Evolutionary conservation across 2,329 filamentous ascomycete genomes (phyloP), one percentile per base, ranked within the genome.

Genomic region (Ceratocystis destructans): DNA sequence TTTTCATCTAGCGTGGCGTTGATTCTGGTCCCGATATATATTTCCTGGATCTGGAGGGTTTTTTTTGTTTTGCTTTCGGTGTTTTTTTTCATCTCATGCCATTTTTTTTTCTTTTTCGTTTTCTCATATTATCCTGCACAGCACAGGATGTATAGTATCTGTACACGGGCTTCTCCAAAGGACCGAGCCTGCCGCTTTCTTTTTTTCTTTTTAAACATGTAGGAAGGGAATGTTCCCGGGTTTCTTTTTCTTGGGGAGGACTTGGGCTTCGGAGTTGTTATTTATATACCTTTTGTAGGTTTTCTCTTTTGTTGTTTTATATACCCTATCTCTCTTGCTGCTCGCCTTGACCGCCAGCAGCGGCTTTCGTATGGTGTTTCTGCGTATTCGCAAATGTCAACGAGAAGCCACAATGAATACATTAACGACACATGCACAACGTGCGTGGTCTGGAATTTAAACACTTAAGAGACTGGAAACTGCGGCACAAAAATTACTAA

Each of bases 231-330:
- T 8, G 22, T 53, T n/a, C 6, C 6, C 1, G n/a, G n/a, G 6
- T 3, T 22, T 25, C 22, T 53, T 53, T 53, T 53, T 53, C 22
- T 20, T 25, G 22, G 7, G 53, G 5, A 33, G 8, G 53, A 22
- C 12, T 31, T 15, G 55, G 55, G 28, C 10, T 59, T 37, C 17
- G 31, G 25, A 6, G 28, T 17, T 57, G 7, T 59, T 37, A 31
- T 59, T 31, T 59, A 31, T 59, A 59, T 59, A 59, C 55, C 55
- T 59, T 37, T 59, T 59, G 55, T 4, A 59, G 31, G 55, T 37
- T 59, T 59, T 33, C 31, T 59, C n/a, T 59, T 59, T 59, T 33
- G 31, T 59, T 59, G 15, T 8, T 59, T 12, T 59, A n/a, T 33
- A 59, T 59, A 59, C 55, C 55, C 55, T 31, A 5, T 33, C 2